These are phyloP conservation scores for Teunomyces aglyptinius DNA, from an alignment of 805 yeast genomes.

Conservation along the genomic window DNA sequence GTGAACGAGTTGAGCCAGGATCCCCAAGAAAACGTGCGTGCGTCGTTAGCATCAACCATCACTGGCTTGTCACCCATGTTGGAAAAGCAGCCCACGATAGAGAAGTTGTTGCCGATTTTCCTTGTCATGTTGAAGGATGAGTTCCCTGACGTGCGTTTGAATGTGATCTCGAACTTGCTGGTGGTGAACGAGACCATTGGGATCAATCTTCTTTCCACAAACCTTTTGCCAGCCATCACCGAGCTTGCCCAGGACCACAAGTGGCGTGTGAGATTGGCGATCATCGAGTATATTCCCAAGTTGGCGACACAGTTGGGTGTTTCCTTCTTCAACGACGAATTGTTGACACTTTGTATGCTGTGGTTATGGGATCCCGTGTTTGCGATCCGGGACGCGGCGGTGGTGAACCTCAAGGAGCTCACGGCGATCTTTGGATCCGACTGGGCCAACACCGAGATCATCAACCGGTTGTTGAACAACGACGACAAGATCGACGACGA, in stretches of 20 bases:
- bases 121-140: slow-evolving; percentile 94
- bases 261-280: slow-evolving; percentile 97
- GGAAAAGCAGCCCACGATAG: slow-evolving; percentile 80
- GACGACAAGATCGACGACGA: slow-evolving; percentile 24
- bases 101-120: slow-evolving; percentile 80
- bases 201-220: slow-evolving; percentile 79
- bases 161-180: slow-evolving; percentile 88
- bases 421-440: slow-evolving; percentile 86
- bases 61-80: slow-evolving; percentile 83
- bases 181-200: slow-evolving; percentile 94
- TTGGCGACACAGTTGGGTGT: slow-evolving; percentile 93
- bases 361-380: slow-evolving; percentile 99
- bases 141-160: slow-evolving; percentile 92
- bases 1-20: slow-evolving; percentile 84
- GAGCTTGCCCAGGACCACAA: slow-evolving; percentile 94
- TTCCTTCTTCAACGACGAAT: slow-evolving; percentile 86
- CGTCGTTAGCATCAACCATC: slow-evolving; percentile 85
- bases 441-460: slow-evolving; percentile 87
- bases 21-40: slow-evolving; percentile 89
- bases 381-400: slow-evolving; percentile 96
- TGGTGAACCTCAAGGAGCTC: slow-evolving; percentile 72
- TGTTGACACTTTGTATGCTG: slow-evolving; percentile 88
- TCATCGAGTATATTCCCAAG: slow-evolving; percentile 93
- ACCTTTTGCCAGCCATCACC: slow-evolving; percentile 90
- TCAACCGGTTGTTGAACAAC: slow-evolving; percentile 62